Evolutionary conservation across 768 basidiomycete species (phyloP).

Genomic region (Leccinum boreale): DNA sequence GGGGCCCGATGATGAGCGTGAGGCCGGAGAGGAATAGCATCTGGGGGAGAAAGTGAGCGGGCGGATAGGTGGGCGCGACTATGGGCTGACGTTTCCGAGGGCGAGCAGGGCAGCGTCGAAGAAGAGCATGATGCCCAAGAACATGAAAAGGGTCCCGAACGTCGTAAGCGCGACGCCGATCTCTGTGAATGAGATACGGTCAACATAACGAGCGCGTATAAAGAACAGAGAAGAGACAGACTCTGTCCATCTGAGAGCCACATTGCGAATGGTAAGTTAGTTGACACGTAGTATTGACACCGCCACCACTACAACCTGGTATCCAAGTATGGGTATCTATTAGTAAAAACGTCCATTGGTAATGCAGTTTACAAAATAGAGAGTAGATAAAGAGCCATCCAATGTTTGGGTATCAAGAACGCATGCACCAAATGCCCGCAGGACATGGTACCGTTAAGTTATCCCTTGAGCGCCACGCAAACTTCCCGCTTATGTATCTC

Average conservation of each 20-base stretch:
- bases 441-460: not conserved
- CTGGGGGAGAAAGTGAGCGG: conserved; percentile 38
- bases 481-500: conserved; percentile 28
- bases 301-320: conserved; percentile 10
- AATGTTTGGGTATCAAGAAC: conserved; percentile 22
- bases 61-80: not conserved
- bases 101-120: conserved; percentile 96
- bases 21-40: conserved; percentile 92
- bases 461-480: not conserved
- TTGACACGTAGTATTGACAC: conserved; percentile 21
- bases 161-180: conserved; percentile 96
- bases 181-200: conserved; percentile 47
- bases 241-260: conserved; percentile 56
- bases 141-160: conserved; percentile 93
- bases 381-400: conserved; percentile 14
- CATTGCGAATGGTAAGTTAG: conserved; percentile 30
- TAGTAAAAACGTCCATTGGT: conserved; percentile 15
- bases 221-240: conserved; percentile 9
- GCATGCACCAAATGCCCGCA: not conserved
- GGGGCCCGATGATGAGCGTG: conserved; percentile 94
- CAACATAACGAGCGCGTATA: not conserved
- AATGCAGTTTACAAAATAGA: conserved; percentile 23
- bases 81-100: conserved; percentile 89
- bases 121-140: conserved; percentile 92
- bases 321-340: conserved; percentile 9